Evolutionary conservation across 495 filamentous ascomycete species (phyloP).

Genomic region (Daldinia loculata): DNA sequence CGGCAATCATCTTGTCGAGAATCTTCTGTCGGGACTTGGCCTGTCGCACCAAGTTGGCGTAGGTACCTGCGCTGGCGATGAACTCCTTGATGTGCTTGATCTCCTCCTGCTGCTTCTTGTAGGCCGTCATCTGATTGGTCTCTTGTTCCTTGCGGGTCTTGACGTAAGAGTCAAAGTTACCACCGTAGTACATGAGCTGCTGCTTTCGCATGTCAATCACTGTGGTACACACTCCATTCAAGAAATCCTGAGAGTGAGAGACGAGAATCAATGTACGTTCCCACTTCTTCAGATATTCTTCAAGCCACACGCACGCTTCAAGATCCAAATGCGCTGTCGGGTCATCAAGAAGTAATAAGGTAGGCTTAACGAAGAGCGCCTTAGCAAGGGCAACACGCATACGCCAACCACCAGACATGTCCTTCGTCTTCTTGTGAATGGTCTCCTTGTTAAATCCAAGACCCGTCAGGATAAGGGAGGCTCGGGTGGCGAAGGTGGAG

Average conservation of each 20-base stretch:
- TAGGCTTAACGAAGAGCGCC: slow-evolving; percentile 98
- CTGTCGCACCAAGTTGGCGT: slow-evolving; percentile 98
- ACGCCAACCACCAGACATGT: slow-evolving; percentile 99
- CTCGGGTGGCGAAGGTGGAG: slow-evolving; percentile 98
- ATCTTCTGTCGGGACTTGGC: slow-evolving; percentile 99
- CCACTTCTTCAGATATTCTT: slow-evolving; percentile 99
- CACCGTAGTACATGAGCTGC: slow-evolving; percentile 96
- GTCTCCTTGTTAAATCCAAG: slow-evolving; percentile 98
- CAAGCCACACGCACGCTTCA: slow-evolving; percentile 99
- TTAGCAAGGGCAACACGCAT: slow-evolving; percentile 99
- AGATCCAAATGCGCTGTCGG: slow-evolving; percentile 99
- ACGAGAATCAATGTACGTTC: slow-evolving; percentile 96
- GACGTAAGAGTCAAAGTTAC: slow-evolving; percentile 98
- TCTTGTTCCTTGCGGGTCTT: slow-evolving; percentile 97
- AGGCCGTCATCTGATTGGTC: slow-evolving; percentile 97
- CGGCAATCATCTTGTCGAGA: slow-evolving; percentile 99
- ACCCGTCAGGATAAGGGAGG: slow-evolving; percentile 96
- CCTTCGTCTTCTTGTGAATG: slow-evolving; percentile 99
- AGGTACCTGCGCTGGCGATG: slow-evolving; percentile 99
- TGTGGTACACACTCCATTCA: slow-evolving; percentile 98
- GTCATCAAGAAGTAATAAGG: slow-evolving; percentile 94
- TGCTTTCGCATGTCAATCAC: slow-evolving; percentile 98
- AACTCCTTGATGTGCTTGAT: slow-evolving; percentile 99
- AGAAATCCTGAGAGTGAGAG: slow-evolving; percentile 97
- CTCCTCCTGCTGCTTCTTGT: slow-evolving; percentile 98